Conservation (phyloP, 306 rosid genomes). For the Trifolium subterraneum region DNA sequence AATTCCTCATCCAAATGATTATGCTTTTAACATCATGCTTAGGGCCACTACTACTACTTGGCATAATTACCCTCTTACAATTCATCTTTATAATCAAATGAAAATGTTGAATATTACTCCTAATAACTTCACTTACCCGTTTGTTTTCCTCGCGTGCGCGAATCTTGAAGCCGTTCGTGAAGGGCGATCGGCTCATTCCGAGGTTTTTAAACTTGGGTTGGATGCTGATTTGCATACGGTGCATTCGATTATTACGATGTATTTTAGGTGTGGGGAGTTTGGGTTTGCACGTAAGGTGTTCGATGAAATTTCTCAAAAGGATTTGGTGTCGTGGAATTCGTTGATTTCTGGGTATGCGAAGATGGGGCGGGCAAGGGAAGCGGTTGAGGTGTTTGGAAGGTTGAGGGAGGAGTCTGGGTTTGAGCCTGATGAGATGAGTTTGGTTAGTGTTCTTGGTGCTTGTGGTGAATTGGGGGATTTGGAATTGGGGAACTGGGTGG, state of each 20-base stretch:
- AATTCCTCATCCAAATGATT: constrained; percentile 63
- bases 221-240: constrained; percentile 57
- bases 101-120: constrained; percentile 50
- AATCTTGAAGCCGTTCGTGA: constrained; percentile 48
- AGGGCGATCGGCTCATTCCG: constrained; percentile 62
- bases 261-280: constrained; percentile 58
- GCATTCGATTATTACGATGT: constrained; percentile 78
- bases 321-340: constrained; percentile 91
- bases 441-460: constrained; percentile 81
- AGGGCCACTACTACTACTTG: constrained; percentile 85
- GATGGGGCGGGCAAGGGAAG: constrained; percentile 67
- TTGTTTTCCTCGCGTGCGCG: constrained; percentile 79
- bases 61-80: constrained; percentile 59
- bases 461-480: constrained; percentile 83
- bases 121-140: constrained; percentile 76
- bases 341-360: constrained; percentile 78
- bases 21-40: constrained; percentile 85
- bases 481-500: constrained; percentile 77
- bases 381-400: constrained; percentile 63
- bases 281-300: constrained; percentile 73
- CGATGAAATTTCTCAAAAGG: constrained; percentile 69
- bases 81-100: constrained; percentile 65
- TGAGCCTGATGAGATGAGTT: constrained; percentile 75
- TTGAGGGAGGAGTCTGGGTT: constrained; percentile 64
- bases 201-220: constrained; percentile 60